Conservation (phyloP, 352 stramenopile genomes). For the Phytophthora ramorum region DNA sequence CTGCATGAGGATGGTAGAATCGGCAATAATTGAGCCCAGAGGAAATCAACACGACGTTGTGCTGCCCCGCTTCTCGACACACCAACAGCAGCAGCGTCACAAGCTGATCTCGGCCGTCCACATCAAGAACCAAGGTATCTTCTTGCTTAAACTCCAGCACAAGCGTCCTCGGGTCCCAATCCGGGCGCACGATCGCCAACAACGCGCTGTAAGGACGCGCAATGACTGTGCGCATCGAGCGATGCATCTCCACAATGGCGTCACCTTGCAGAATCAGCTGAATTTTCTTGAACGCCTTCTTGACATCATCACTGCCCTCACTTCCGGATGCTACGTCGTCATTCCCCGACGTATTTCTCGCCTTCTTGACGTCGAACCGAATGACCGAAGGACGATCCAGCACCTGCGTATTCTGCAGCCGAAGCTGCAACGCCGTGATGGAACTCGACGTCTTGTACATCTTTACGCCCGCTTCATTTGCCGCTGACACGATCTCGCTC, state of each 20-base stretch:
- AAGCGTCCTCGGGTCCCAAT: slow-evolving; percentile 63
- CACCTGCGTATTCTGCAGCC: slow-evolving; percentile 62
- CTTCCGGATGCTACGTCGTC: slow-evolving; percentile 25
- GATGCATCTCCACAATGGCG: slow-evolving; percentile 68
- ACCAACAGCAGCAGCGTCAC: slow-evolving; percentile 69
- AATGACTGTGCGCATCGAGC: slow-evolving; percentile 63
- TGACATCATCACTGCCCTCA: slow-evolving; percentile 37
- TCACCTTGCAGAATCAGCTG: slow-evolving; percentile 74
- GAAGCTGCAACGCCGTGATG: slow-evolving; percentile 59
- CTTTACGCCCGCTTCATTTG: slow-evolving; percentile 49
- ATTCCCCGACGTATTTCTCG: slow-evolving; percentile 16
- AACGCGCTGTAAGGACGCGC: slow-evolving; percentile 62
- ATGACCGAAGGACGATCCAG: slow-evolving; percentile 64
- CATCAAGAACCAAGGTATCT: slow-evolving; percentile 58
- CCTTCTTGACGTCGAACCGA: slow-evolving; percentile 74
- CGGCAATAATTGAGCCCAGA: slow-evolving; percentile 57
- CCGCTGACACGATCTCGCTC: slow-evolving; percentile 58
- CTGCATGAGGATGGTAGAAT: slow-evolving; percentile 64
- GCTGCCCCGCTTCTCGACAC: slow-evolving; percentile 62
- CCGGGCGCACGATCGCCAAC: slow-evolving; percentile 55
- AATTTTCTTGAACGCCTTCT: slow-evolving; percentile 52
- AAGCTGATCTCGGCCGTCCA: slow-evolving; percentile 69
- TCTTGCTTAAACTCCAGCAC: slow-evolving; percentile 73
- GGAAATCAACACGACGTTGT: slow-evolving; percentile 53
- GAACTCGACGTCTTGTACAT: slow-evolving; percentile 46